Evolutionary conservation across 2,329 filamentous ascomycete species (phyloP), one percentile per base, ranked within the genome.

Genomic region (Lasiodiplodia gonubiensis): DNA sequence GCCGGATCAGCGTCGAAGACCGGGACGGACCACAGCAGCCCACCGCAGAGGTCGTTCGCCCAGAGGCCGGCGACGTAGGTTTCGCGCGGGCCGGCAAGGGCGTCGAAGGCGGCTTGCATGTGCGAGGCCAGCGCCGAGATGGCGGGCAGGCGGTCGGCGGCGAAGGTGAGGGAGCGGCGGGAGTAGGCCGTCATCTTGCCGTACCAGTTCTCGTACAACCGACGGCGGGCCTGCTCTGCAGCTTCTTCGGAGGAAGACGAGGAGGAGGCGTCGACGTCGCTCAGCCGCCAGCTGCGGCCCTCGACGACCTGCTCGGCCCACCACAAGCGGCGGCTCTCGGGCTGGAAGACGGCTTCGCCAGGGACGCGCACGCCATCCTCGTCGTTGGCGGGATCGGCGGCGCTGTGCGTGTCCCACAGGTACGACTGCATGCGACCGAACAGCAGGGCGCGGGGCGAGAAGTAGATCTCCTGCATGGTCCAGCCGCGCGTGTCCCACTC

Each of bases 111-210:
- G 14, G 11, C 25, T 12, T 12, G 14, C 6, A 33, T 8, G 30
- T n/a, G 10, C 8, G 52, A 37, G 2, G 65, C 65, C 7, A 67
- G n/a, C 3, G 35, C 65, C 14, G 54, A 59, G 6, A 64, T 48
- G 23, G 65, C 39, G 14, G 49, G 27, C 4, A 63, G 18, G 4
- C 65, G 65, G 48, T 67, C 65, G 4, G 12, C 7, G 11, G 27
- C 14, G 21, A 48, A 48, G 1, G 54, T 67, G 5, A 67, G 39
- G 14, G 6, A 4, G 37, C 39, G 52, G 30, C 18, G 7, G 27
- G 52, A 14, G 52, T 37, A 54, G 2, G 18, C 30, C 8, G 7
- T n/a, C 14, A 54, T 16, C 21, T 30, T 27, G 18, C 18, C 16
- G 30, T 54, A 54, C 27, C 52, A 54, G 27, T 42, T 18, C 5